These are phyloP conservation scores for Helminthosporium solani DNA, from an alignment of 2,329 filamentous ascomycete genomes.

Conservation along the genomic window DNA sequence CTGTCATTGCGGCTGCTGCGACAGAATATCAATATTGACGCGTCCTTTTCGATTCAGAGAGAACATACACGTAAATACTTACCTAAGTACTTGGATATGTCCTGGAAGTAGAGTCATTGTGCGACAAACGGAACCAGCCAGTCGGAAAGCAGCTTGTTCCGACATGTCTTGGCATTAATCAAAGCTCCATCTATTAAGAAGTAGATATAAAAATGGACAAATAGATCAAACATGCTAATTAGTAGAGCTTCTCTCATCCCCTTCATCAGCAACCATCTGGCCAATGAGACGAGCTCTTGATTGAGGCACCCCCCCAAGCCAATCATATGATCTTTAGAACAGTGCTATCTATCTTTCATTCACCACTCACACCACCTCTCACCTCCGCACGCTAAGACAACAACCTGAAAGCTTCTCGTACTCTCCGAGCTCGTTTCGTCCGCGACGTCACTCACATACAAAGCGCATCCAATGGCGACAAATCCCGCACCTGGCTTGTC, in stretches of 20 bases:
- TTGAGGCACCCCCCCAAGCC: no score
- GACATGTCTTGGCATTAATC: constrained; percentile 21
- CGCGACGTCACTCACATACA: no score
- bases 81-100: no score
- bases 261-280: no score
- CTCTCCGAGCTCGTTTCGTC: no score
- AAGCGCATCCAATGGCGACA: neutral
- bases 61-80: no score
- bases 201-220: no score
- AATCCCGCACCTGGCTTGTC: neutral
- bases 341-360: neutral
- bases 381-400: neutral
- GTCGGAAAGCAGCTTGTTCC: constrained; percentile 5
- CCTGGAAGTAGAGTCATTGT: no score
- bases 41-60: constrained; percentile 1
- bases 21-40: constrained; percentile 5
- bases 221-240: no score
- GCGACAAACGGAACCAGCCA: neutral
- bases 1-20: constrained; percentile 15
- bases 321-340: no score
- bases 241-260: no score
- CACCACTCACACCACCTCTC: neutral
- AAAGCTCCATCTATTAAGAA: constrained; percentile 4
- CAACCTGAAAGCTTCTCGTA: neutral
- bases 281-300: no score